phyloP scores from a whole-genome alignment of 208 protist genomes.

The Leishmania tarentolae region DNA sequence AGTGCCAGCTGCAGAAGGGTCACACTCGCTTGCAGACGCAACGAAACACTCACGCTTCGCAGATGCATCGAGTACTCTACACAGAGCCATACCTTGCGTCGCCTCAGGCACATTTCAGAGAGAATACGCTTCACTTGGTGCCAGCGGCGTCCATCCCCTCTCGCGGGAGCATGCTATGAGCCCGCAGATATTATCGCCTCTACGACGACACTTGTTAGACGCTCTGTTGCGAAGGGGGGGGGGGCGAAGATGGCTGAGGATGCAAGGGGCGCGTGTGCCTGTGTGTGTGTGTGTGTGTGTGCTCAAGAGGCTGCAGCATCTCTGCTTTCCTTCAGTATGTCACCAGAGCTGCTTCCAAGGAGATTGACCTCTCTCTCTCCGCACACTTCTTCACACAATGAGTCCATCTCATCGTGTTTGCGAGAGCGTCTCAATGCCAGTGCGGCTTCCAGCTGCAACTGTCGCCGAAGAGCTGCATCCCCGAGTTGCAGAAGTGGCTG shows the following conservation, averaged over 20 bases:
- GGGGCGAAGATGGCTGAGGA: background rate
- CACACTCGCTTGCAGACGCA: background rate
- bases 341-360: background rate
- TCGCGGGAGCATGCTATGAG: background rate
- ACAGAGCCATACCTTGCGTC: background rate
- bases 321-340: background rate
- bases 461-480: constrained; percentile 14
- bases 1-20: background rate
- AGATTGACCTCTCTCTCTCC: background rate
- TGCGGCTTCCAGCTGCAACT: constrained; percentile 21
- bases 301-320: background rate
- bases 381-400: background rate
- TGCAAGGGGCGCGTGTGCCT: background rate
- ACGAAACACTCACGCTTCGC: background rate
- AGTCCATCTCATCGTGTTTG: background rate
- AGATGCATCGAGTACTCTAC: background rate
- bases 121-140: background rate
- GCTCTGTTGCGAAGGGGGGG: background rate
- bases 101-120: background rate
- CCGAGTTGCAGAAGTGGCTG: constrained; percentile 17
- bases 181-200: background rate
- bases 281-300: background rate
- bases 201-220: background rate
- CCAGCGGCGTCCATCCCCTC: background rate
- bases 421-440: background rate